Evolutionary conservation across 2,329 filamentous ascomycete genomes (phyloP), one percentile per base, ranked within the genome.

Genomic region (Aspergillus tamarii): DNA sequence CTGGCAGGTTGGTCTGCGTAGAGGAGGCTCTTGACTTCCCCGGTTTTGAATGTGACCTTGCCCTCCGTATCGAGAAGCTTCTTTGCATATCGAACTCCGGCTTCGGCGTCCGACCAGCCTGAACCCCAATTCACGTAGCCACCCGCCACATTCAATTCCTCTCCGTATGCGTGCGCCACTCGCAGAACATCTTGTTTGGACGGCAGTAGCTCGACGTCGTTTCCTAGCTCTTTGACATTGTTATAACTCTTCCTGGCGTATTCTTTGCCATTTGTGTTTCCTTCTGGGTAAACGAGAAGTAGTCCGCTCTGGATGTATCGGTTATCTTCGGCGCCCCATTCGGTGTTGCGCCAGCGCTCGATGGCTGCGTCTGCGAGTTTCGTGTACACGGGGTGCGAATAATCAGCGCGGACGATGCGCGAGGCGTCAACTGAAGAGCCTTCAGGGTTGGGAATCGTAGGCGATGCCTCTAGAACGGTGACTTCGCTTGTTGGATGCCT

Each of bases 331-430:
- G 52, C 52, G 26, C 81, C 81, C 80, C 80, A 83, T 65, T 74
- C 75, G 14, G 78, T 79, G 54, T 77, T 75, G 85, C 86, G 70
- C 84, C 84, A 70, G 90, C 87, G 91, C 88, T 83, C 77, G 72
- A 92, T 91, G 1, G 93, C 93, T 41, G 87, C 82, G 21, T 87
- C 84, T 23, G 90, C 93, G 53, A 98, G 87, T 19, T 83, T 81
- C 7, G 92, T 87, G 78, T 98, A 98, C 26, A 89, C 86, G 0
- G 87, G 81, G 73, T 94, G 89, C 6, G 91, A 89, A 74, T 98
- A 98, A 83, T 98, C 94, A 43, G 89, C 84, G 39, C 87, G 84
- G 57, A 89, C 82, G 67, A 89, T 89, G 61, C 87, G 86, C 26
- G 85, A 88, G 53, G 82, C 82, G 74, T 89, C 87, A 65, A 88